Conservation (phyloP, 1,284 basidiomycete genomes). For the Cutaneotrichosporon sp. region DNA sequence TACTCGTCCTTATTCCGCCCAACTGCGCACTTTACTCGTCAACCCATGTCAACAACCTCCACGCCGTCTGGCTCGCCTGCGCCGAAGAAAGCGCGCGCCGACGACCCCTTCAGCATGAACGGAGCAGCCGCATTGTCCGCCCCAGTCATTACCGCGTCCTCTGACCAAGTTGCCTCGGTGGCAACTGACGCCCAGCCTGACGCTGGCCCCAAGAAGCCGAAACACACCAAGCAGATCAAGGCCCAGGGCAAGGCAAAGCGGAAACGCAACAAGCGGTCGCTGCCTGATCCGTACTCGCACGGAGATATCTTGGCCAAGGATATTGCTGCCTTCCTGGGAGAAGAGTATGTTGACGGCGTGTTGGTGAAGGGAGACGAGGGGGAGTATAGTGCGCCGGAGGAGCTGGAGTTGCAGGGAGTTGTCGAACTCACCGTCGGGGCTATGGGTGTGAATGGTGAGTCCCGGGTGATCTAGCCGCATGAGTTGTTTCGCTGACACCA, state of each 20-base stretch:
- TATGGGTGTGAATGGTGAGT: conserved; percentile 30
- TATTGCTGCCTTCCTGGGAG: conserved; percentile 62
- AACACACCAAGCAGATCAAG: conserved; percentile 4
- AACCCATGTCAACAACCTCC: no score
- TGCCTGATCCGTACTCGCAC: conserved; percentile 62
- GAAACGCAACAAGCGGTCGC: conserved; percentile 29
- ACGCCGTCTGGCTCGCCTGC: conserved; percentile 1
- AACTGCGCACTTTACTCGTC: no score
- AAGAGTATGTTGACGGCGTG: conserved; percentile 56
- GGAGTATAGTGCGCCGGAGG: conserved; percentile 25
- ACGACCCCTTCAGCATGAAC: no score
- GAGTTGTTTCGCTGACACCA: conserved; percentile 9
- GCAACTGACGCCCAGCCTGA: no score
- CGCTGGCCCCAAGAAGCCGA: no score
- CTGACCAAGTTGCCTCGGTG: no score
- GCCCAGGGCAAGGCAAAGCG: conserved; percentile 21
- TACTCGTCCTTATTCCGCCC: background rate
- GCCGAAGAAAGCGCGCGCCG: conserved; percentile 13
- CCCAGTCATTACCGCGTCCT: no score
- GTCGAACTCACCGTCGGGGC: conserved; percentile 60
- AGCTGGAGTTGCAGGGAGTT: conserved; percentile 56
- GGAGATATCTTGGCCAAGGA: conserved; percentile 74
- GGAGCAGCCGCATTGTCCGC: no score
- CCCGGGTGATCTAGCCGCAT: no score
- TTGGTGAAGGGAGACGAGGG: conserved; percentile 31